A percentile compares a stretch with the other conserved stretches of the same genome.
These are phyloP conservation scores for Puccinia brachypodii DNA, from an alignment of 1,284 basidiomycete genomes.

Conservation along the genomic window DNA sequence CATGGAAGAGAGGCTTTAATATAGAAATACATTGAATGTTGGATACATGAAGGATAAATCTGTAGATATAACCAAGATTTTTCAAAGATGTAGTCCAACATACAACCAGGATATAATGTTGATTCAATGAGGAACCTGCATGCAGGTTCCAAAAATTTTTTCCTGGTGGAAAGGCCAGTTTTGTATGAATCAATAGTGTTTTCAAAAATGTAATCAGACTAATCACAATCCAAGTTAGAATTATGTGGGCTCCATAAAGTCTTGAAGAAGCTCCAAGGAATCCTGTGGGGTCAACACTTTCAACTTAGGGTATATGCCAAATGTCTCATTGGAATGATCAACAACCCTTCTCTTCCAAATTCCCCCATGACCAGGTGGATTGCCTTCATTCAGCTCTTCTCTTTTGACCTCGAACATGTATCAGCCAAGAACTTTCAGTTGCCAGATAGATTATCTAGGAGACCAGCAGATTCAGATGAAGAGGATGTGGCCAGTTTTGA, in stretches of 20 bases:
- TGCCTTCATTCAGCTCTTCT: conserved; percentile 21
- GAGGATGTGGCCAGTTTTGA: not conserved
- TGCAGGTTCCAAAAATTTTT: too few relatives aligned
- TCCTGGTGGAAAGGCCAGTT: not conserved
- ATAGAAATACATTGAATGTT: too few relatives aligned
- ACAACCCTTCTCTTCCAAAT: conserved; percentile 9
- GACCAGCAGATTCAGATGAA: not conserved
- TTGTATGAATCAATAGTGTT: conserved; percentile 31
- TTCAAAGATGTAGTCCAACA: too few relatives aligned
- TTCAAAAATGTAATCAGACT: not conserved
- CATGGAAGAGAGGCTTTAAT: too few relatives aligned
- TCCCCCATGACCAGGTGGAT: conserved; percentile 9
- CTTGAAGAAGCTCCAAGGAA: conserved; percentile 8
- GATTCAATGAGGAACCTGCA: too few relatives aligned
- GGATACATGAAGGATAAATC: too few relatives aligned
- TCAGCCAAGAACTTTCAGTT: not conserved
- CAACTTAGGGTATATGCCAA: not conserved
- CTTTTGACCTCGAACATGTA: not conserved
- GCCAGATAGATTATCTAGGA: conserved; percentile 10
- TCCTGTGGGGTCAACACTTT: conserved; percentile 10
- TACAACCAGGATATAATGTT: too few relatives aligned
- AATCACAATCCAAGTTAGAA: conserved; percentile 12
- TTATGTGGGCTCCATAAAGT: not conserved
- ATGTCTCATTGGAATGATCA: conserved; percentile 1
- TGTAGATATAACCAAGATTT: too few relatives aligned